Percentiles rank a stretch among this genome's conserved stretches.
Conservation (phyloP, 345 rosid genomes). For the Linum usitatissimum region DNA sequence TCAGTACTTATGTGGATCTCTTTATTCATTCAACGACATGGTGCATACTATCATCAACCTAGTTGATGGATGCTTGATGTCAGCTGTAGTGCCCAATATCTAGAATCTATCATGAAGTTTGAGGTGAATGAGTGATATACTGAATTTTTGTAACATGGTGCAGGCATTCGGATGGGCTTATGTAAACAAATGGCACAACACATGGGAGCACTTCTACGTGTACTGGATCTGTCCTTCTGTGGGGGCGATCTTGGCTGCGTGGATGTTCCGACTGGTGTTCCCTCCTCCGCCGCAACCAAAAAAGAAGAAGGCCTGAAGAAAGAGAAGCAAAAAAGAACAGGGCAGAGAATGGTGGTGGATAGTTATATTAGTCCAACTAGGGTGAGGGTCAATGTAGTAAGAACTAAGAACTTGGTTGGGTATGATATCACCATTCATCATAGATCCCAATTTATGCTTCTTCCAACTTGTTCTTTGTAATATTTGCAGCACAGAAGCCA, state of each 20-base stretch:
- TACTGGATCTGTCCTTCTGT: conserved; percentile 83
- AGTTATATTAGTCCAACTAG: neutral
- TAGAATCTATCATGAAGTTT: neutral
- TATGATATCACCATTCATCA: neutral
- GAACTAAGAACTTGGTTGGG: neutral
- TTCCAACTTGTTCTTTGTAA: neutral
- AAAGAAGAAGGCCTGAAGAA: conserved; percentile 44
- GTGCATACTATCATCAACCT: too few relatives aligned
- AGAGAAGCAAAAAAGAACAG: neutral
- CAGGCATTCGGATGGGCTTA: conserved; percentile 99
- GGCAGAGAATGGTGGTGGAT: neutral
- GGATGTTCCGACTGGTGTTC: conserved; percentile 55
- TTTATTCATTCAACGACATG: too few relatives aligned
- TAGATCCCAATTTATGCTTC: neutral
- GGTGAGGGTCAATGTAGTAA: neutral
- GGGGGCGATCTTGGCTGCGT: conserved; percentile 71
- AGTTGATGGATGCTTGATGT: neutral
- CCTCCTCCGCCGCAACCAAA: conserved; percentile 32
- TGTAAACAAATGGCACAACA: conserved; percentile 60
- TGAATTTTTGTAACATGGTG: neutral
- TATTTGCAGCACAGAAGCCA: neutral
- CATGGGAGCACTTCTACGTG: conserved; percentile 89
- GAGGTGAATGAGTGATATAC: neutral
- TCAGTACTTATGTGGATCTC: too few relatives aligned
- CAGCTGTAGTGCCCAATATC: neutral